Evolutionary conservation across 441 rosid species (phyloP).

Genomic region (Flueggea neowawraea): DNA sequence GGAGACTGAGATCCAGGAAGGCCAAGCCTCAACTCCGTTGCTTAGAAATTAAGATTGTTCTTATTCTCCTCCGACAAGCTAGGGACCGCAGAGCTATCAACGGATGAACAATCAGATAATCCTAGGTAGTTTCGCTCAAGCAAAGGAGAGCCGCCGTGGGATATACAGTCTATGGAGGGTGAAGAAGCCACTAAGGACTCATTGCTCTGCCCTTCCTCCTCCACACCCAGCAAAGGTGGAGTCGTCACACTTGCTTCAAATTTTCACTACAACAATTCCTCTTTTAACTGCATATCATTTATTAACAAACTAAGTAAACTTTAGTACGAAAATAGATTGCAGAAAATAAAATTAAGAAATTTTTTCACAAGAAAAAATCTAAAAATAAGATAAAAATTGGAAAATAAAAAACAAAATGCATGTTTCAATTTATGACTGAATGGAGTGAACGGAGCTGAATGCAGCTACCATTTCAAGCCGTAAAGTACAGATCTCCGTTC

Average conservation of each 20-base stretch:
- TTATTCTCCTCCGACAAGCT: constrained; percentile 33
- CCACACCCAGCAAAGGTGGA: constrained; percentile 43
- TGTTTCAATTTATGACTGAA: too few relatives aligned
- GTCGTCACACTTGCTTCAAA: constrained; percentile 37
- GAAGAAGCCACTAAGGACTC: constrained; percentile 32
- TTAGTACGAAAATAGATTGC: too few relatives aligned
- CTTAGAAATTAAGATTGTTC: constrained; percentile 64
- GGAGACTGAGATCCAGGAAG: constrained; percentile 87
- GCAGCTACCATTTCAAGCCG: too few relatives aligned
- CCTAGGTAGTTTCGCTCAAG: constrained; percentile 63
- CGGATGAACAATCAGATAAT: constrained; percentile 59
- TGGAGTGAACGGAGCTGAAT: too few relatives aligned
- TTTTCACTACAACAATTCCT: too few relatives aligned
- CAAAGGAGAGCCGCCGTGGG: constrained; percentile 33
- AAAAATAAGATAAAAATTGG: too few relatives aligned
- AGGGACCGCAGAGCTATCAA: constrained; percentile 49
- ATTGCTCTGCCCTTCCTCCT: constrained; percentile 49
- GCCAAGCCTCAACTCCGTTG: constrained; percentile 86
- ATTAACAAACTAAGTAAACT: too few relatives aligned
- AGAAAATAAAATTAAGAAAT: too few relatives aligned
- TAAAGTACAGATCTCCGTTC: too few relatives aligned
- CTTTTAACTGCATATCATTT: too few relatives aligned
- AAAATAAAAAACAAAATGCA: too few relatives aligned
- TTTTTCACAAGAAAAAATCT: too few relatives aligned
- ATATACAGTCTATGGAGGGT: constrained; percentile 33